Conservation (phyloP, 2,329 filamentous ascomycete genomes). For the Xylaria arbuscula region DNA sequence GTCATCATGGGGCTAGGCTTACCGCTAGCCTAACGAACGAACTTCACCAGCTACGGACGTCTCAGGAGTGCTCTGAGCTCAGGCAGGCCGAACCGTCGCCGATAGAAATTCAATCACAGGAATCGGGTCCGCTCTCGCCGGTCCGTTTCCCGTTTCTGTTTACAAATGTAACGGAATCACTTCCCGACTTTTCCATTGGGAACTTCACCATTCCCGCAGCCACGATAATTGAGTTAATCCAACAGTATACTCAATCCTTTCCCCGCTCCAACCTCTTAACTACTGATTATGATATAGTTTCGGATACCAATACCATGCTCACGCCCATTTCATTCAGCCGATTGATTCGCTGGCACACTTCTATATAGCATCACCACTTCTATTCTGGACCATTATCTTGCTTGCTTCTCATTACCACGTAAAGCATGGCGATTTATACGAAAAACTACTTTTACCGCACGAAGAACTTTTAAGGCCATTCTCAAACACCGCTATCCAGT, state of each 20-base stretch:
- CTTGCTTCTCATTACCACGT: slow-evolving; percentile 28
- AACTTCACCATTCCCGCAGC: slow-evolving; percentile 14
- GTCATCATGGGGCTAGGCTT: slow-evolving; percentile 15
- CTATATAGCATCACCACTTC: slow-evolving; percentile 20
- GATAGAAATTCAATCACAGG: slow-evolving; percentile 7
- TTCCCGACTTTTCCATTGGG: slow-evolving; percentile 24
- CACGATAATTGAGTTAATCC: slow-evolving; percentile 31
- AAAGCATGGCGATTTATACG: slow-evolving; percentile 23
- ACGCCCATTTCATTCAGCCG: slow-evolving; percentile 30
- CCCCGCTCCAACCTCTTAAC: slow-evolving; percentile 2
- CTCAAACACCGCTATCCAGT: slow-evolving; percentile 29
- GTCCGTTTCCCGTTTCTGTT: slow-evolving; percentile 19
- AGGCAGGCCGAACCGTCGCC: neutral
- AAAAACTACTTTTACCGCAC: slow-evolving; percentile 13
- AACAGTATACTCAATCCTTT: slow-evolving; percentile 26
- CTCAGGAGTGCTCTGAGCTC: slow-evolving; percentile 14
- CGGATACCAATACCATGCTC: slow-evolving; percentile 23
- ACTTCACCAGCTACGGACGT: slow-evolving; percentile 33
- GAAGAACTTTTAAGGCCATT: slow-evolving; percentile 27
- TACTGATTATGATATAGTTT: slow-evolving; percentile 32
- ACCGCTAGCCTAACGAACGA: slow-evolving; percentile 33
- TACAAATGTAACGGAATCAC: slow-evolving; percentile 21
- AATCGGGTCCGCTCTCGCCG: slow-evolving; percentile 4
- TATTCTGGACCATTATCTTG: slow-evolving; percentile 37
- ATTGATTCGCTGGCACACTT: slow-evolving; percentile 22